Percentiles rank a stretch among this genome's conserved stretches.
phyloP scores from a whole-genome alignment of 1,284 basidiomycete genomes.

The Neonothopanus nambi region DNA sequence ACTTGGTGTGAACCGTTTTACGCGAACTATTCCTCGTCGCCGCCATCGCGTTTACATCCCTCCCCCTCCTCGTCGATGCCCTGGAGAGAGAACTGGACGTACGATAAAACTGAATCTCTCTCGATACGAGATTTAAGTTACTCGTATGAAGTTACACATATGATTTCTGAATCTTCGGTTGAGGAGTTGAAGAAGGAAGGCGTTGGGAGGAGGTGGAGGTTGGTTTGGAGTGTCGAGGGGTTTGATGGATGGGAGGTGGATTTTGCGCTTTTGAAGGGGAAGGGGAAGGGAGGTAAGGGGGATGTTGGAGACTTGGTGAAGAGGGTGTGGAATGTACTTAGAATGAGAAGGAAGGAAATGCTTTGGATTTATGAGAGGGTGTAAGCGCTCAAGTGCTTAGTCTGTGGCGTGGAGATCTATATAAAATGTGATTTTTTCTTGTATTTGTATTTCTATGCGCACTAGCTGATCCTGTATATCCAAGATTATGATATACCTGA shows the following conservation, averaged over 20 bases:
- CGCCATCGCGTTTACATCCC: too few relatives aligned
- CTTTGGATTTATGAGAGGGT: conserved; percentile 12
- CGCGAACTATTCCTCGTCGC: too few relatives aligned
- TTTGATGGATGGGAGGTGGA: conserved; percentile 52
- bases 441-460: too few relatives aligned
- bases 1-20: conserved; percentile 55
- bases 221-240: conserved; percentile 41
- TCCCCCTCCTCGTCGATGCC: conserved; percentile 18
- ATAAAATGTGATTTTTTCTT: background rate
- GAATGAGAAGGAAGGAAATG: background rate
- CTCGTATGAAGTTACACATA: conserved; percentile 52
- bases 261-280: conserved; percentile 17
- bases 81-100: conserved; percentile 76
- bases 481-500: too few relatives aligned
- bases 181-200: conserved; percentile 10
- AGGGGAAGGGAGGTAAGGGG: background rate
- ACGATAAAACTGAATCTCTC: conserved; percentile 79
- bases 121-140: conserved; percentile 41
- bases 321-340: background rate
- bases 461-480: too few relatives aligned
- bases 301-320: background rate
- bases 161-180: conserved; percentile 49
- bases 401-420: too few relatives aligned
- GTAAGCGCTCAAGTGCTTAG: too few relatives aligned
- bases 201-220: background rate